Evolutionary conservation across 768 basidiomycete species (phyloP).

Genomic region (Gloeostereum incarnatum): DNA sequence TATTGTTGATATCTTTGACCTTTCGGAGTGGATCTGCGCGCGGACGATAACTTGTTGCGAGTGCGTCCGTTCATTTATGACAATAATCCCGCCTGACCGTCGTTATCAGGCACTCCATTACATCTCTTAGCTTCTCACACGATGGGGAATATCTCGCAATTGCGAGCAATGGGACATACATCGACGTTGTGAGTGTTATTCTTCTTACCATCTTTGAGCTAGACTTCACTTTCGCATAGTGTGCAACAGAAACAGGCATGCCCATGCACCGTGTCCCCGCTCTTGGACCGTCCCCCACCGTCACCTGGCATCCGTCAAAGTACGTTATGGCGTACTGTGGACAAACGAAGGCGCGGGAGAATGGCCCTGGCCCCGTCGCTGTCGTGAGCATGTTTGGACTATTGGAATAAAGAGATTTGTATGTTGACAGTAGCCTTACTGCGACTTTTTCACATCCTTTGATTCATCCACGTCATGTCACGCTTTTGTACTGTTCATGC

Average conservation of each 20-base stretch:
- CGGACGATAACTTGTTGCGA: constrained; percentile 75
- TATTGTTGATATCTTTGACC: constrained; percentile 75
- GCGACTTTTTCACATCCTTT: too few relatives aligned
- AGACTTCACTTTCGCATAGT: constrained; percentile 29
- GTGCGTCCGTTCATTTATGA: constrained; percentile 30
- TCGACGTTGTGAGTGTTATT: constrained; percentile 61
- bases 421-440: too few relatives aligned
- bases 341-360: constrained; percentile 60
- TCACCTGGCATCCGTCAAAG: constrained; percentile 77
- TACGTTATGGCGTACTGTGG: constrained; percentile 79
- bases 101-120: constrained; percentile 54
- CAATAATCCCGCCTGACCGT: constrained; percentile 2
- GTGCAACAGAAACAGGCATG: constrained; percentile 67
- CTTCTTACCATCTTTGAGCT: neutral
- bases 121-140: constrained; percentile 67
- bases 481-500: too few relatives aligned
- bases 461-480: too few relatives aligned
- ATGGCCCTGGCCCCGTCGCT: constrained; percentile 53
- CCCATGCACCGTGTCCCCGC: constrained; percentile 73
- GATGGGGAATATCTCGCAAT: constrained; percentile 82
- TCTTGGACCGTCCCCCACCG: constrained; percentile 62
- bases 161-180: constrained; percentile 60
- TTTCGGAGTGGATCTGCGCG: constrained; percentile 72
- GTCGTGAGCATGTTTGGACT: constrained; percentile 68
- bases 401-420: constrained; percentile 7